Evolutionary conservation across 2,329 filamentous ascomycete genomes (phyloP).

Genomic region (Akanthomyces uredinophilus): DNA sequence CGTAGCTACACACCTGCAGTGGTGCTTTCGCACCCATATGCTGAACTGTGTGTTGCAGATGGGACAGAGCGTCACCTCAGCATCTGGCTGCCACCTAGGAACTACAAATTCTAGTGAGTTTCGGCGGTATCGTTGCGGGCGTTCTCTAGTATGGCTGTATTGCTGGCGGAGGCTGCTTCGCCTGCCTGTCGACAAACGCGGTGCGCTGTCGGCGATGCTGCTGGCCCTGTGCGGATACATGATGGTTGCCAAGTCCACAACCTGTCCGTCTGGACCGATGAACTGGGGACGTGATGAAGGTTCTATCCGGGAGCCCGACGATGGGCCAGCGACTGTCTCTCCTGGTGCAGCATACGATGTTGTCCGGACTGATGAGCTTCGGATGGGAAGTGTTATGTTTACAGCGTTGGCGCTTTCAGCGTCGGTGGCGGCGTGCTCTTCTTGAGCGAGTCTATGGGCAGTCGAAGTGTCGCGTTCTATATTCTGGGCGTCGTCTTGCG

Average conservation of each 20-base stretch:
- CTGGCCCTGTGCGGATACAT: not conserved
- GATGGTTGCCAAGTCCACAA: constrained; percentile 4
- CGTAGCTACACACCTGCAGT: constrained; percentile 63
- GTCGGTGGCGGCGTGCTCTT: not conserved
- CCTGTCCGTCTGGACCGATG: not conserved
- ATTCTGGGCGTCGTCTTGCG: not conserved
- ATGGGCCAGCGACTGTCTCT: not conserved
- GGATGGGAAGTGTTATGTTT: constrained; percentile 16
- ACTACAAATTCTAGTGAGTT: constrained; percentile 45
- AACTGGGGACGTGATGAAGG: not conserved
- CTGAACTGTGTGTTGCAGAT: constrained; percentile 78
- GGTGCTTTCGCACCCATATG: constrained; percentile 84
- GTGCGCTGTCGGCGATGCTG: not conserved
- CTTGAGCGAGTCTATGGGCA: not conserved
- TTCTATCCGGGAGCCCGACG: not conserved
- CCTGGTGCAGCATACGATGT: not conserved
- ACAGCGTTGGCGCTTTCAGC: constrained; percentile 3
- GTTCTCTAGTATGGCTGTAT: not conserved
- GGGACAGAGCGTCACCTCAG: constrained; percentile 74
- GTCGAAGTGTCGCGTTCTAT: not conserved
- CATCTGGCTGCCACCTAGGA: constrained; percentile 84
- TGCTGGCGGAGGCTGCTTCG: constrained; percentile 5
- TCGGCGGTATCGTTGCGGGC: not conserved
- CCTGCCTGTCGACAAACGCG: not conserved
- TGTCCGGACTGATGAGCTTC: constrained; percentile 17